Base-by-base conservation (phyloP, 352 stramenopile species). In the Globisporangium uncinulatum region DNA sequence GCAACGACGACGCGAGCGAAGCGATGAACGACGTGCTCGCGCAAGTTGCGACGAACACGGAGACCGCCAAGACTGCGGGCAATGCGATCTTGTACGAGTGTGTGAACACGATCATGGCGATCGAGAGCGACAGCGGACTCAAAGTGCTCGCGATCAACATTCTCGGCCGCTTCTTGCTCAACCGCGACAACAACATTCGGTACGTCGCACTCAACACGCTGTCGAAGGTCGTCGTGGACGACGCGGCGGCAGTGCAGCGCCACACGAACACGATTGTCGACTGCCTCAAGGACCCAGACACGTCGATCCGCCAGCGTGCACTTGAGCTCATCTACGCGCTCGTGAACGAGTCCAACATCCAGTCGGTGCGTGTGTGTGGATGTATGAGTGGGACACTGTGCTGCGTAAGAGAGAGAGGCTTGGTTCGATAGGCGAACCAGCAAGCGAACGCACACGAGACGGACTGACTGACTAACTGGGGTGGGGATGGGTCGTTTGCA, bases 111-210 rank as follows among this genome's bases (percentile, higher is more conserved):
- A 99, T 99, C 69, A 99, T 99, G 95, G 83, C 83, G 15, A 97
- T 99, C 50, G 94, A 99, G 70, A 98, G 87, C 68, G 97, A 99
- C 71, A 97, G 93, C 57, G 94, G 95, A 11, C 85, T 99, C 5
- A 86, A 96, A 39, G 92, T 99, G 21, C 76, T 99, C 36, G 97
- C 97, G 29, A 96, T 99, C 57, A 99, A 99, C 76, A 99, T 99
- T 62, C 80, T 99, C 24, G 98, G 98, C 50, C 89, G 97, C 37
- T 99, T 99, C 67, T 65, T 99, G 49, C 82, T 99, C 11, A 99
- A 99, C 73, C 91, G 96, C 14, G 97, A 99, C 83, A 99, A 99
- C 76, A 99, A 99, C 73, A 99, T 99, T 73, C 94, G 97, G 20
- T 99, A 99, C 67, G 97, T 99, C 36, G 98, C 97, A 32, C 80